Conservation (phyloP, 768 basidiomycete species). For the Collybia nuda region DNA sequence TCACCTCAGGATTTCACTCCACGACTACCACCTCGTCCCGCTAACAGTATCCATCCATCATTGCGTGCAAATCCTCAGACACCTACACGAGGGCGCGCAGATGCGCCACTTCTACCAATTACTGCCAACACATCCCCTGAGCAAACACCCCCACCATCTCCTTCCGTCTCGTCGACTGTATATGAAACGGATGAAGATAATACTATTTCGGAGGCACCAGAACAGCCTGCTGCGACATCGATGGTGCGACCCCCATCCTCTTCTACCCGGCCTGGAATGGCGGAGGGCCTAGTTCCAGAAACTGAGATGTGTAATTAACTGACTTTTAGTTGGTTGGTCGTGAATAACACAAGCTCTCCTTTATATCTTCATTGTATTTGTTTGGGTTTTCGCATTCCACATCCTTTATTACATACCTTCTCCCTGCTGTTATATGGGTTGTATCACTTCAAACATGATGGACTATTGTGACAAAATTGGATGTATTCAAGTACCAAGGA, state of each 20-base stretch:
- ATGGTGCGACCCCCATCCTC: slow-evolving; percentile 1
- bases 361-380: neutral
- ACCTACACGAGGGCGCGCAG: slow-evolving; percentile 40
- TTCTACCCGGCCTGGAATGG: slow-evolving; percentile 2
- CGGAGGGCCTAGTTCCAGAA: neutral
- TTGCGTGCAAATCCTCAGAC: slow-evolving; percentile 52
- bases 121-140: slow-evolving; percentile 22
- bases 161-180: slow-evolving; percentile 21
- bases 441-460: neutral
- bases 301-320: neutral
- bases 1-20: slow-evolving; percentile 72
- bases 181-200: slow-evolving; percentile 21
- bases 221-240: too few species aligned
- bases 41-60: slow-evolving; percentile 79
- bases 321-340: neutral
- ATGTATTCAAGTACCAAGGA: neutral
- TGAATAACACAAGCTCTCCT: too few species aligned
- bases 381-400: neutral
- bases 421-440: neutral
- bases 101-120: slow-evolving; percentile 21
- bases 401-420: neutral
- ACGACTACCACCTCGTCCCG: slow-evolving; percentile 64
- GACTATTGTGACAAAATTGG: neutral
- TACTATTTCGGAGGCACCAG: too few species aligned
- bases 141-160: slow-evolving; percentile 26